Evolutionary conservation across 1,284 basidiomycete genomes (phyloP).

Genomic region (Trametes sp.): DNA sequence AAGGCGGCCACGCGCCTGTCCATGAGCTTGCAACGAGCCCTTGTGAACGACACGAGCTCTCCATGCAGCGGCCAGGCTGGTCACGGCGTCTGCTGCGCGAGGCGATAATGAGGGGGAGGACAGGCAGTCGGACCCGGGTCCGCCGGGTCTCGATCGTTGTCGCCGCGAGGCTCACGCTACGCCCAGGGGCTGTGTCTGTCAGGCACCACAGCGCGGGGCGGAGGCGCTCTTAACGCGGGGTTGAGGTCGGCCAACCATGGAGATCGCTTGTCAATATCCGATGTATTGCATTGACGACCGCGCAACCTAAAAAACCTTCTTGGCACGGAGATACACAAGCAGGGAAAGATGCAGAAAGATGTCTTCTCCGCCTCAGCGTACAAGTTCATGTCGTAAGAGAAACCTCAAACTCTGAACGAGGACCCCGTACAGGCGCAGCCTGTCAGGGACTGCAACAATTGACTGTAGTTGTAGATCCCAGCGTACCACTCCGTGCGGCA

Average conservation of each 20-base stretch:
- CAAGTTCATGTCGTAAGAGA: too few species aligned
- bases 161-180: slow-evolving; percentile 2
- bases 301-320: too few species aligned
- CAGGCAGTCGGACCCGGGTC: slow-evolving; percentile 1
- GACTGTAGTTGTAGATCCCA: too few species aligned
- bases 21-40: slow-evolving; percentile 26
- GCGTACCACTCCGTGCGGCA: too few species aligned
- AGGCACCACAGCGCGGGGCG: slow-evolving; percentile 4
- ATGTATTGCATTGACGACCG: too few species aligned
- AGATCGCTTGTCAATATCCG: too few species aligned
- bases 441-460: too few species aligned
- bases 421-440: too few species aligned
- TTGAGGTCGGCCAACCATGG: neutral
- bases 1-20: slow-evolving; percentile 5
- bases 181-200: slow-evolving; percentile 16
- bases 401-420: too few species aligned
- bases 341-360: too few species aligned
- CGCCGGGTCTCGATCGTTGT: neutral
- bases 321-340: too few species aligned
- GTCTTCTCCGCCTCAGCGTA: too few species aligned
- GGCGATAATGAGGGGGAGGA: slow-evolving; percentile 8
- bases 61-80: slow-evolving; percentile 5
- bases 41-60: slow-evolving; percentile 22
- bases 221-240: neutral
- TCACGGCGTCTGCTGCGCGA: slow-evolving; percentile 5